Evolutionary conservation across 1,139 yeast genomes (phyloP), one percentile per base, ranked within the genome.

Genomic region (Protomyces lactucae-debilis): DNA sequence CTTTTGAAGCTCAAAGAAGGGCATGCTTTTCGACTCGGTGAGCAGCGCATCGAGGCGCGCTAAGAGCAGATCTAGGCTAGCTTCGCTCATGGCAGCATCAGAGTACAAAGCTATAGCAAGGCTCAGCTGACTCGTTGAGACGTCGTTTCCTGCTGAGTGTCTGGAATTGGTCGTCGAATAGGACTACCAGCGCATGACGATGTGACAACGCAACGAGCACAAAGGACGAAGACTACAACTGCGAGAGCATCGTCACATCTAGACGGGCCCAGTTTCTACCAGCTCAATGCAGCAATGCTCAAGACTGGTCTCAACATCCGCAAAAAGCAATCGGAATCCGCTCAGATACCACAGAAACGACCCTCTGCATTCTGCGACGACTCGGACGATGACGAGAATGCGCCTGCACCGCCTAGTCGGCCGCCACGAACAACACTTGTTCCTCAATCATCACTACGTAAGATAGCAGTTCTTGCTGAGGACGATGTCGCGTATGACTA

Each of bases 401-500:
- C 48, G 32, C n/a, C 16, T 25, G 61, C 37, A 10, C 35, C 12
- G 43, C 43, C 46, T 25, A 40, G 3, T 10, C 36, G 57, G 16
- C 6, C 8, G 40, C 37, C 21, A 35, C 21, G 46, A 16, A 10
- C 12, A 14, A 18, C 14, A 14, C 18, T 52, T 39, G 43, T 37
- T 51, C 39, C 48, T 18, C 23, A 36, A 12, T 59, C 63, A 9
- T 52, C 63, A 4, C 45, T 59, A 12, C 18, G 35, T 12, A 52
- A 52, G 32, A 2, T 40, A 10, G 23, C 43, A 10, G 32, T 28
- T 4, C 40, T 59, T 43, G 57, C 52, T 1, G 57, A 39, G 21
- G 46, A 53, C 32, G 63, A 59, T 21, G 45, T 35, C 53, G 67
- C 73, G 8, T 76, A 72, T 60, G 77, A 72, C 37, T 76, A 76